Base-by-base conservation (phyloP, 371 early-diverging fungal species). In the Sporodiniella umbellata region DNA sequence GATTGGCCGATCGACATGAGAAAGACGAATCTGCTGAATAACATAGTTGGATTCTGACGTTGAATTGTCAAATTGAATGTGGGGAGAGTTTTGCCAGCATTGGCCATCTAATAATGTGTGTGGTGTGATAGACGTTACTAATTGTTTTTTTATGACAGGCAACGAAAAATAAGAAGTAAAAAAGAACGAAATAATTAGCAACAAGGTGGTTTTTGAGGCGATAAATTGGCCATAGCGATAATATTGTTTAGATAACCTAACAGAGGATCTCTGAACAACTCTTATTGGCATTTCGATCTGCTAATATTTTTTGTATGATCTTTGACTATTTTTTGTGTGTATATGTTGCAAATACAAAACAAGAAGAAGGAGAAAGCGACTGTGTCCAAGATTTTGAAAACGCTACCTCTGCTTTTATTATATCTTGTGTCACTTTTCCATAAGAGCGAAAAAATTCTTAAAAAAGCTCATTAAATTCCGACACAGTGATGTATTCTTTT, bases 61-160 rank as follows among this genome's bases (percentile, higher is more conserved):
- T 12, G 54, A 54, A 23, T 69, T 54, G 15, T 40, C 43, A 21
- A 56, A 59, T 49, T 65, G 65, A 14, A 62, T 54, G 26, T 69
- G 69, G 23, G 65, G 59, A 19, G 69, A 65, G 25, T 55, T 62
- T 21, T 69, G 69, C 69, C 69, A 69, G 25, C 56, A 62, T 31
- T 69, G 65, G 38, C 59, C 57, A 26, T 65, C 62, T 8, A 54
- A 26, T 4, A 56, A 53, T 8, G 58, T 51, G 39, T 43, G 38
- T 22, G 44, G 39, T 33, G 47, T 23, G 18, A 51, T 46, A 12
- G 50, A 56, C 37, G 53, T 38, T 24, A 38, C 28, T 2, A 45
- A 21, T 18, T 47, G 48, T 48, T 52, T 61, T 26, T 24, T 45
- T 7, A 61, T 33, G 17, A 47, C 37, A 18, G 63, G 63, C 18